phyloP scores from a whole-genome alignment of 169 alveolate species.

The Plasmodium fragile region DNA sequence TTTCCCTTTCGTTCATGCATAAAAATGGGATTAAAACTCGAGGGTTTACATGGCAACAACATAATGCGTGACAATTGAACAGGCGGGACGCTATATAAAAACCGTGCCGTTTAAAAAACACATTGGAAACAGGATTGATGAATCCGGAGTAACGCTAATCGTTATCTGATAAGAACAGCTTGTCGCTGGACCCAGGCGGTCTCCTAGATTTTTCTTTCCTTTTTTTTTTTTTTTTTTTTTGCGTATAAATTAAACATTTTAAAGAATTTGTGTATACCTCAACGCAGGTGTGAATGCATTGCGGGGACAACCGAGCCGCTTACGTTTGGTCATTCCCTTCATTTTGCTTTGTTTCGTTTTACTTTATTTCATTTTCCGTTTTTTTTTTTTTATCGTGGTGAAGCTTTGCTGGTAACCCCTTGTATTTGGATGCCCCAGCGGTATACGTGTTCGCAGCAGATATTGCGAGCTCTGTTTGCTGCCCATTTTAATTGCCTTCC shows the following conservation, averaged over 20 bases:
- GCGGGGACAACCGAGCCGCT: not conserved
- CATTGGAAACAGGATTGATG: not conserved
- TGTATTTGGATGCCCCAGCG: not conserved
- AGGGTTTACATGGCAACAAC: not conserved
- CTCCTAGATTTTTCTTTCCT: not conserved
- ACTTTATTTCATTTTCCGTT: not conserved
- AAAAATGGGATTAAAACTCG: not conserved
- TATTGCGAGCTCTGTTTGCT: not conserved
- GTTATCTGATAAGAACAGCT: not conserved
- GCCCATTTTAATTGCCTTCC: not conserved
- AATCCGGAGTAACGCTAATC: not conserved
- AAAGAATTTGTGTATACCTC: not conserved
- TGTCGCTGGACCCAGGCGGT: not conserved
- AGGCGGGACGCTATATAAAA: not conserved
- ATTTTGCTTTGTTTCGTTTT: not conserved
- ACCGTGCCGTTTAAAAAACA: not conserved
- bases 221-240: not conserved
- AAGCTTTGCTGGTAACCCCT: not conserved
- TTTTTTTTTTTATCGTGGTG: not conserved
- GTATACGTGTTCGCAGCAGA: not conserved
- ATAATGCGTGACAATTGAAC: not conserved
- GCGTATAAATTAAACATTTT: not conserved
- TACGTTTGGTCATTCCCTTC: not conserved
- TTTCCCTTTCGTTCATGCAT: not conserved
- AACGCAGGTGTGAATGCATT: not conserved